Evolutionary conservation across 345 rosid species (phyloP), one percentile per base, ranked within the genome.

Genomic region (Jatropha curcas): DNA sequence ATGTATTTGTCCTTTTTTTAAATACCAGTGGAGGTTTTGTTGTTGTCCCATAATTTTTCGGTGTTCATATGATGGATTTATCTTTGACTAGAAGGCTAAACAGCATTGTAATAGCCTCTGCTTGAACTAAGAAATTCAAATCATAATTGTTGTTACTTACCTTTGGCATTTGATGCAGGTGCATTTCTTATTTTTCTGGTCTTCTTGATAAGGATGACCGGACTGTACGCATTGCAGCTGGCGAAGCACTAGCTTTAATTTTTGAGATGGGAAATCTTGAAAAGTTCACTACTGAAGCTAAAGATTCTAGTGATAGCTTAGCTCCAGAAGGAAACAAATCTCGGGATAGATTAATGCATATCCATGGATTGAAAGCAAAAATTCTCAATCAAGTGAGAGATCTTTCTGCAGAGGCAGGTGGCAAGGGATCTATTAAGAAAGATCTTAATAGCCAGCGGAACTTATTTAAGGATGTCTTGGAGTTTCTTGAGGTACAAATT

Each of bases 341-440:
- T 70, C 81, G 82, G 72, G 91, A 86, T 70, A 84, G 82, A 51
- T 35, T 77, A 65, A 46, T 63, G 3, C 87, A 86, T 68, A 70
- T 92, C 69, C 92, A 82, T 79, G 98, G 99, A 48, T 74, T 92
- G 78, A 91, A 77, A 76, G 60, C 79, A 39, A 91, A 88, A 84
- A 76, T 91, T 71, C 53, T 86, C 53, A 87, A 84, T 63, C 96
- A 95, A 84, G 91, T 88, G 60, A 84, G 88, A 80, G 74, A 73
- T 77, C 98, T 92, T 45, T 83, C 99, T 73, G 79, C 74, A 34
- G 99, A 92, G 84, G 99, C 99, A 11, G 96, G 89, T 50, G 99
- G 98, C 69, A 95, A 90, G 80, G 98, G 99, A 70, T 88, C 97
- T 30, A 84, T 87, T 35, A 95, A 95, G 90, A 92, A 92, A 82